Evolutionary conservation across 352 stramenopile genomes (phyloP), one percentile per base, ranked within the genome.

Genomic region (Phytopythium chamaehyphon): DNA sequence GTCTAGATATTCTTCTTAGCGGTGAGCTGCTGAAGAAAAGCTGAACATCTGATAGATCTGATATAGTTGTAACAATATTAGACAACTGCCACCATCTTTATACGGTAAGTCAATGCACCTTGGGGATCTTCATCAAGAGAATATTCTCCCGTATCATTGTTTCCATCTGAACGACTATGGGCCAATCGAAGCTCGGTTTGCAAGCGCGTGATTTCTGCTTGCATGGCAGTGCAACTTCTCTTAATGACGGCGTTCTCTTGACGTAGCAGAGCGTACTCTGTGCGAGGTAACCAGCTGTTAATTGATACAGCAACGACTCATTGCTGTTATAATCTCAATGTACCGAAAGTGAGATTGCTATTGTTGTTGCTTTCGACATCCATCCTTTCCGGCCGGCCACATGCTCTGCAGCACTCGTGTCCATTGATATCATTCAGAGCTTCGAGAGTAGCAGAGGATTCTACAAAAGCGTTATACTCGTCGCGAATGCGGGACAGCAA

Each of bases 231-330:
- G 21, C 71, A 79, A 9, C 60, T 67, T 21, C 75, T 77, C 51
- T 83, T 86, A 35, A 87, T 60, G 3, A 61, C 55, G 8, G 55
- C 48, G 48, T 89, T 85, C 46, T 89, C 75, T n/a, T 85, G 69
- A 9, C 62, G 71, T 14, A 86, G 39, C 1, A 72, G 55, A 10
- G 64, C 63, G 16, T 70, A 69, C 37, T 86, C 77, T 88, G 35
- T 19, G 26, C 12, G 19, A 33, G 18, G 28, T 15, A 40, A 16
- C n/a, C 15, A 40, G n/a, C 49, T 4, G 48, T 18, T 2, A 3
- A 52, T 37, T 46, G 18, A 19, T n/a, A 24, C 24, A 15, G 14
- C 19, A 40, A 3, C 1, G 16, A 14, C 16, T 18, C 14, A 22
- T 24, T 12, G 21, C n/a, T n/a, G n/a, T n/a, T n/a, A n/a, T n/a